Percentiles rank a stretch among this genome's conserved stretches.
phyloP scores from a whole-genome alignment of 1,139 yeast genomes.

The Saccharomyces pastorianus region DNA sequence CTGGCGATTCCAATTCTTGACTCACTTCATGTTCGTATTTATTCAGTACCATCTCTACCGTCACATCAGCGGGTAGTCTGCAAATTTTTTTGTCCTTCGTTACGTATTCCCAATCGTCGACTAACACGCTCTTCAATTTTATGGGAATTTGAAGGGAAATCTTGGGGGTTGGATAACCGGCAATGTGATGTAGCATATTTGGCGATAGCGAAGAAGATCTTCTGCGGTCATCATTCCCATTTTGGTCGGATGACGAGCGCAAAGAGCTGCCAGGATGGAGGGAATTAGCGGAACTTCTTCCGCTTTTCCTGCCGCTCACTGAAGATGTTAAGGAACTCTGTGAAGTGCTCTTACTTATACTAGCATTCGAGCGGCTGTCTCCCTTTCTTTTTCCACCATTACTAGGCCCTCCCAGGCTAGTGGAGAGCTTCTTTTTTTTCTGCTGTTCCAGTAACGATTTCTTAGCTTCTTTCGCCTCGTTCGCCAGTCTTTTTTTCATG shows the following conservation, averaged over 20 bases:
- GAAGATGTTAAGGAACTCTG: neutral
- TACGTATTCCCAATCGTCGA: slow-evolving; percentile 88
- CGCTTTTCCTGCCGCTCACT: neutral
- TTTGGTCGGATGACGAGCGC: slow-evolving; percentile 1
- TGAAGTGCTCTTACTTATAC: neutral
- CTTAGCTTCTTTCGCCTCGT: slow-evolving; percentile 34
- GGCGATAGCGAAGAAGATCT: slow-evolving; percentile 3
- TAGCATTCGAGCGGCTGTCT: neutral
- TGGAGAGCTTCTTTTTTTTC: slow-evolving; percentile 13
- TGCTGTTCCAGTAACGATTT: slow-evolving; percentile 11
- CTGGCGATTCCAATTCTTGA: slow-evolving; percentile 33
- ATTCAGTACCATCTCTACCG: slow-evolving; percentile 45
- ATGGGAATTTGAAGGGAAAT: slow-evolving; percentile 53
- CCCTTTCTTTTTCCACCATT: neutral
- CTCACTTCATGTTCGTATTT: slow-evolving; percentile 35
- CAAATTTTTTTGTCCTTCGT: slow-evolving; percentile 72
- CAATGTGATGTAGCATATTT: neutral
- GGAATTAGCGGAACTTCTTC: slow-evolving; percentile 2
- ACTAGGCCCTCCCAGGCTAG: slow-evolving; percentile 2
- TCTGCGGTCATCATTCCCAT: neutral
- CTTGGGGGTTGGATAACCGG: slow-evolving; percentile 34
- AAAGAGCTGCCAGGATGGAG: neutral
- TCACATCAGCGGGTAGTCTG: slow-evolving; percentile 47
- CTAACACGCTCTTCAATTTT: slow-evolving; percentile 58
- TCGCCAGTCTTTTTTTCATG: slow-evolving; percentile 56